These are phyloP conservation scores for Neurospora crassa DNA, from an alignment of 2,329 filamentous ascomycete species.

Conservation along the genomic window DNA sequence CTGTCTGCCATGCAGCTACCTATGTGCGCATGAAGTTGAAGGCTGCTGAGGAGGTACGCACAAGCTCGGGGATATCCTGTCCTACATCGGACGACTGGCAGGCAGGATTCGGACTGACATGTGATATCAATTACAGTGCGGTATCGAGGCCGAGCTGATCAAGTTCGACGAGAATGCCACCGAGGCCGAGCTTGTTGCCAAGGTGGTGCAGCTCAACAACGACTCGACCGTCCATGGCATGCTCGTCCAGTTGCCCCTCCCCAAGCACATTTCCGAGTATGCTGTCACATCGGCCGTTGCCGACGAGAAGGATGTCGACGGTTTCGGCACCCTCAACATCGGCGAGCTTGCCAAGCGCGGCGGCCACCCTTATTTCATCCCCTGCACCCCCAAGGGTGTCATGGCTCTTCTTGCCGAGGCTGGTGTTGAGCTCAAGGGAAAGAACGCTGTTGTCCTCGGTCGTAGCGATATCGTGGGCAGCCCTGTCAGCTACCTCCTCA, in stretches of 20 bases:
- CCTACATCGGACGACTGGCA: slow-evolving; percentile 4
- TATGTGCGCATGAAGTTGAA: slow-evolving; percentile 99
- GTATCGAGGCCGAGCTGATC: slow-evolving; percentile 78
- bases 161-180: slow-evolving; percentile 74
- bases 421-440: slow-evolving; percentile 75
- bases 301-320: slow-evolving; percentile 95
- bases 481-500: slow-evolving; percentile 89
- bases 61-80: not conserved
- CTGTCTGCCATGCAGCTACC: slow-evolving; percentile 48
- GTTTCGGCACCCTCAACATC: slow-evolving; percentile 89
- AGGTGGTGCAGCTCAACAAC: slow-evolving; percentile 76
- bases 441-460: slow-evolving; percentile 89
- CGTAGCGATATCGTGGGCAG: slow-evolving; percentile 96
- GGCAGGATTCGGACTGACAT: slow-evolving; percentile 12
- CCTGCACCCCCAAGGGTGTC: slow-evolving; percentile 94
- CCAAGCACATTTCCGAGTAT: slow-evolving; percentile 84
- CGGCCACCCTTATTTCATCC: slow-evolving; percentile 78
- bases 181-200: slow-evolving; percentile 76
- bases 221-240: slow-evolving; percentile 82
- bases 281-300: slow-evolving; percentile 80
- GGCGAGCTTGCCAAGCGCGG: slow-evolving; percentile 95
- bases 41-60: slow-evolving; percentile 75
- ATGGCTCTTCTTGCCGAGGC: slow-evolving; percentile 84
- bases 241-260: slow-evolving; percentile 85
- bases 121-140: slow-evolving; percentile 48